Evolutionary conservation across 768 basidiomycete species (phyloP), one percentile per base, ranked within the genome.

Genomic region (Suillus subluteus): DNA sequence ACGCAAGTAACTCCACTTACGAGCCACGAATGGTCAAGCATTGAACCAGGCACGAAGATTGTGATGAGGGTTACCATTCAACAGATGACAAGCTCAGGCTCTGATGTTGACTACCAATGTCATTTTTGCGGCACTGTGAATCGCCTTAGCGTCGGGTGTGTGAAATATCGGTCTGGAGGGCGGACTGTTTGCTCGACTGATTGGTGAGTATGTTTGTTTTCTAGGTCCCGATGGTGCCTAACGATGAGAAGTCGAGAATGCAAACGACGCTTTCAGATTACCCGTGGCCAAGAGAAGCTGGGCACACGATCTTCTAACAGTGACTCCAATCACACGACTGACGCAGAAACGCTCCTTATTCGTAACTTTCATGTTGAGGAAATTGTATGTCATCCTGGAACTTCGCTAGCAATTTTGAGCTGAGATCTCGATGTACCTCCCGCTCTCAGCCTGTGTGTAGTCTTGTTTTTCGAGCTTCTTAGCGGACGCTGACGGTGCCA

Each of bases 211-310:
- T 18, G 1, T 35, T 30, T 16, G 35, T 5, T 18, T 35, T 37
- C 21, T 41, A 64, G 12, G 21, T 7, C 4, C 0, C 71, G 23
- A 66, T 66, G 26, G 38, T 69, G 2, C 4, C 54, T 55, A 18
- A 13, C 75, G 18, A 54, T 66, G 4, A 67, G 67, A 50, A 52
- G 62, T 52, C 71, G 69, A 18, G 71, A 67, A 4, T 74, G 74
- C 56, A 74, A 74, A 66, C 67, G 73, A 16, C 74, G 76, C 56
- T 76, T 76, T 55, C 73, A 71, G 44, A 69, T 76, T 3, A n/a
- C 55, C 13, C 13, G 23, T 7, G 11, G 18, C 2, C 6, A 3
- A 5, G 0, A 8, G 3, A 21, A 15, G 50, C 23, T 1, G 12
- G 23, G n/a, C 4, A 23, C 13, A 1, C 50, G 13, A 26, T 4